Conservation (phyloP, 495 filamentous ascomycete genomes). For the Penicillium coffeae region DNA sequence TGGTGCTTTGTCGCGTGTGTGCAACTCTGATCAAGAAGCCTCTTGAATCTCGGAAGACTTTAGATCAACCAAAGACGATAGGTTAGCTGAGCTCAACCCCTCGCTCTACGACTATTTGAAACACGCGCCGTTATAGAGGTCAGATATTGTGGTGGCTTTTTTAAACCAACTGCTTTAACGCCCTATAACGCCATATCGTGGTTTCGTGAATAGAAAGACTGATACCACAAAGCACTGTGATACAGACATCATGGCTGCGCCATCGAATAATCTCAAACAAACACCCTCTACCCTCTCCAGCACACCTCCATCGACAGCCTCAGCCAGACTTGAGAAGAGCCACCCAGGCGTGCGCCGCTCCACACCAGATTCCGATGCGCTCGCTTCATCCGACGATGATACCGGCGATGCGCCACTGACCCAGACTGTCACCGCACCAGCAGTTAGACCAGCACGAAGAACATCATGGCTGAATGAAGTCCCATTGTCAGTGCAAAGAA, state of each 20-base stretch:
- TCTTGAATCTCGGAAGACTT: conserved; percentile 7
- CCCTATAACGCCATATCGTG: too few relatives aligned
- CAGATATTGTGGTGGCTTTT: too few relatives aligned
- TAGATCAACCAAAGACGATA: neutral
- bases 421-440: conserved; percentile 32
- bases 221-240: neutral
- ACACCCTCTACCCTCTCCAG: conserved; percentile 18
- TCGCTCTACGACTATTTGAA: too few relatives aligned
- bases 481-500: conserved; percentile 41
- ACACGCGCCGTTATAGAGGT: too few relatives aligned
- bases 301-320: conserved; percentile 43
- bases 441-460: conserved; percentile 43
- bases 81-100: too few relatives aligned
- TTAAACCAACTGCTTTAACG: too few relatives aligned
- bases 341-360: conserved; percentile 65
- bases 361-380: conserved; percentile 88
- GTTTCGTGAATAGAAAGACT: neutral
- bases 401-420: conserved; percentile 46
- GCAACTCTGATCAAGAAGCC: neutral
- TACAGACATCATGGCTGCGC: conserved; percentile 32
- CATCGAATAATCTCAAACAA: conserved; percentile 25
- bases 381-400: conserved; percentile 92
- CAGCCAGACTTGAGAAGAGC: conserved; percentile 67
- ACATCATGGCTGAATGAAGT: conserved; percentile 55
- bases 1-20: conserved; percentile 18